A percentile compares a stretch with the other conserved stretches of the same genome.
Conservation (phyloP, 192 early-diverging fungal genomes). For the Dissophora ornata region DNA sequence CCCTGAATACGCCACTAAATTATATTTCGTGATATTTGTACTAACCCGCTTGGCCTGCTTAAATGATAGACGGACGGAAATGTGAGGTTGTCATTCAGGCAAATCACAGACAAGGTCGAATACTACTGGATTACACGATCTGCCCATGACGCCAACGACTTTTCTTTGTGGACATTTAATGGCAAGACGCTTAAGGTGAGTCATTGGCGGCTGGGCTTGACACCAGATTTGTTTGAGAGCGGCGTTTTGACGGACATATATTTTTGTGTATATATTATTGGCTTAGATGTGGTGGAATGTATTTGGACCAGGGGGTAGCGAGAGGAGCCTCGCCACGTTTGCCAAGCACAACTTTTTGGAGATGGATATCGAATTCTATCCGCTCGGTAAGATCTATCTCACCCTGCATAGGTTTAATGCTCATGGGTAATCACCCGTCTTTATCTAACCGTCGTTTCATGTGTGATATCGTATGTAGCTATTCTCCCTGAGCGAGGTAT, state of each 20-base stretch:
- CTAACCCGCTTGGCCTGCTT: background rate
- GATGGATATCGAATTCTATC: constrained; percentile 81
- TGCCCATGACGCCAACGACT: constrained; percentile 63
- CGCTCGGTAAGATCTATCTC: constrained; percentile 65
- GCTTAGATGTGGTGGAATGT: constrained; percentile 54
- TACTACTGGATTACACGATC: constrained; percentile 78
- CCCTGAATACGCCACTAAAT: background rate
- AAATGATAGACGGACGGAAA: constrained; percentile 37
- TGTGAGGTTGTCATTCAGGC: constrained; percentile 45
- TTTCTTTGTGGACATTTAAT: constrained; percentile 80
- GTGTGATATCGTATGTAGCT: constrained; percentile 62
- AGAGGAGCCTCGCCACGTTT: constrained; percentile 37
- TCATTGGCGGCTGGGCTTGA: background rate
- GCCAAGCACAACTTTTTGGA: constrained; percentile 58
- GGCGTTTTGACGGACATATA: too few relatives aligned
- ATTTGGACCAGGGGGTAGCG: constrained; percentile 34
- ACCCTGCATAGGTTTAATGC: background rate
- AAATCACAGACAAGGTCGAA: constrained; percentile 73
- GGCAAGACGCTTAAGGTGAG: constrained; percentile 70
- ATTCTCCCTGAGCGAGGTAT: constrained; percentile 78
- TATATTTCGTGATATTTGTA: too few relatives aligned
- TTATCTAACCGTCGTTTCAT: too few relatives aligned
- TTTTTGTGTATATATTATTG: background rate
- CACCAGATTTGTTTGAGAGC: too few relatives aligned
- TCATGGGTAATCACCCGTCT: too few relatives aligned